These are phyloP conservation scores for Mortierella sp. DNA, from an alignment of 371 early-diverging fungal genomes.

Conservation along the genomic window DNA sequence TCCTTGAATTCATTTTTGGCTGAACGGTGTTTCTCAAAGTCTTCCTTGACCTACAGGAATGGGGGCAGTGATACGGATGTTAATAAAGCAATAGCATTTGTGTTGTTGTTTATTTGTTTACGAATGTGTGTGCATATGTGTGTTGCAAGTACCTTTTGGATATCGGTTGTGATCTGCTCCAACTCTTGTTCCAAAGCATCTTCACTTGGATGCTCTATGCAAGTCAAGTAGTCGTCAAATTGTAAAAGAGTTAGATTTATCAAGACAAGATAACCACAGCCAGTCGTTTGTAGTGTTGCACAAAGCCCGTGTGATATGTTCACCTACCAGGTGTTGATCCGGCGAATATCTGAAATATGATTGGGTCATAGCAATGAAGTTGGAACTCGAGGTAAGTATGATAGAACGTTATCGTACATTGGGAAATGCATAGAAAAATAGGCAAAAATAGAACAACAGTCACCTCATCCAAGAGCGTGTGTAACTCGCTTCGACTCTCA, in stretches of 20 bases:
- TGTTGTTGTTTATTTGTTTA: neutral
- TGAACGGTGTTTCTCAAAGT: slow-evolving; percentile 42
- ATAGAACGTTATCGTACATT: neutral
- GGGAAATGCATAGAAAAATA: neutral
- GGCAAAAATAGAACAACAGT: neutral
- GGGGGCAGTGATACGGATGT: neutral
- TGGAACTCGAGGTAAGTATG: neutral
- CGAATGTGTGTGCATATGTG: neutral
- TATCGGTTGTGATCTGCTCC: slow-evolving; percentile 31
- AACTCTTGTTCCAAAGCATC: slow-evolving; percentile 38
- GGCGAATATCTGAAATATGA: slow-evolving; percentile 44
- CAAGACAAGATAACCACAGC: too few species aligned
- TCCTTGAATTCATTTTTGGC: slow-evolving; percentile 52
- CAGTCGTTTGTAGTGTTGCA: neutral
- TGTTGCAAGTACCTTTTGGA: slow-evolving; percentile 18
- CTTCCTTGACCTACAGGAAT: slow-evolving; percentile 26
- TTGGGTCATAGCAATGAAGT: slow-evolving; percentile 12
- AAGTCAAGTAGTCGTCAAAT: neutral
- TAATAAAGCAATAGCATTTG: neutral
- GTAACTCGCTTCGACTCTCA: slow-evolving; percentile 44
- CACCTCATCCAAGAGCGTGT: slow-evolving; percentile 48
- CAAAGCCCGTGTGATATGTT: slow-evolving; percentile 1
- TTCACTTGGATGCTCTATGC: slow-evolving; percentile 46
- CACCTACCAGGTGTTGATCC: slow-evolving; percentile 56
- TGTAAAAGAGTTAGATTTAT: neutral